Base-by-base conservation (phyloP, 169 alveolate species). In the Babesia gibsoni region DNA sequence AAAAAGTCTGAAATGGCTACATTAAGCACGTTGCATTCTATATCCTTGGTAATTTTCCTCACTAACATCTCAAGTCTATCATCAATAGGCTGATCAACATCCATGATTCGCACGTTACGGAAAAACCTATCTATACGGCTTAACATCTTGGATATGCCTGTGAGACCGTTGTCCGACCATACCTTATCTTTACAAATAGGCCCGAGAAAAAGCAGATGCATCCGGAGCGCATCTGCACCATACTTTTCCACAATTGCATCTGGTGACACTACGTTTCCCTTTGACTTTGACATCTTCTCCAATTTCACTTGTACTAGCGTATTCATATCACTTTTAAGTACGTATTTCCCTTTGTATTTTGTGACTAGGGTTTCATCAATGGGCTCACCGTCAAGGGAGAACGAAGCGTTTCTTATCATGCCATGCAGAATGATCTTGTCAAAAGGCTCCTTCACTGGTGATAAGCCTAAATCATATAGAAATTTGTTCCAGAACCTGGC, bases 401-500 rank as follows among this genome's bases (percentile, higher is more conserved):
- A 89, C 22, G 82, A 64, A 25, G 88, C 68, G 32, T 84, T 91
- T 23, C 89, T 54, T 0, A 95, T 86, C 14, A 94, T 63, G 8
- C 98, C 98, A 61, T 95, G 95, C 35, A 89, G 86, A 33, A 91
- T 67, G 22, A 95, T 69, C 41, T 83, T 83, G 52, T 83, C 65
- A 73, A 95, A 95, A 12, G 98, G 98, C 70, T 94, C 98, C 33
- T 83, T 81, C 37, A 54, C 66, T 14, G 83, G 67, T 5, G 89
- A 82, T 22, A 84, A 36, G 36, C 91, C 90, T 14, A 86, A 53
- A 50, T 93, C 97, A 67, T 49, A 73, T 25, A 94, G 82, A 54
- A 94, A 69, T 52, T 95, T 95, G 70, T 95, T 95, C 84, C 95
- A 91, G 73, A 94, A 95, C 66, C 98, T 73, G 14, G 97, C 90